Evolutionary conservation across 108 stramenopile species (phyloP).

Genomic region (Aurantiochytrium sp.): DNA sequence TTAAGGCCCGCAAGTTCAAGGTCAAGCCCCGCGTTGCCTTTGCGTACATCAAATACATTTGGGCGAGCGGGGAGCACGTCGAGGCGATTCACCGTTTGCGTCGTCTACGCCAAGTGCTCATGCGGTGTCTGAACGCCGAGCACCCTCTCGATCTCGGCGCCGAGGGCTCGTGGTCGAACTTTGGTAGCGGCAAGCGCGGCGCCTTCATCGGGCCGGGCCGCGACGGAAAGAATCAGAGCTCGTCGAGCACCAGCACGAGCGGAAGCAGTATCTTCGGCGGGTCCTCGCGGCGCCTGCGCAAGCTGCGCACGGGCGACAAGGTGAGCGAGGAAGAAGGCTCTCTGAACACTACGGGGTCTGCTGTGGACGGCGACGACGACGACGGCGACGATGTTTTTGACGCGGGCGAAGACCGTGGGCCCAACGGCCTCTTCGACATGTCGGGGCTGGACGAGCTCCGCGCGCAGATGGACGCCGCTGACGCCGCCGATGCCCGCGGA

Average conservation of each 20-base stretch:
- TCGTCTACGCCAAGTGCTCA: neutral
- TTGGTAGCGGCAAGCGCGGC: no score
- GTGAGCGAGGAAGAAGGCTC: no score
- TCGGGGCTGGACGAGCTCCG: conserved; percentile 43
- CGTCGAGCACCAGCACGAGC: no score
- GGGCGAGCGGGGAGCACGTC: neutral
- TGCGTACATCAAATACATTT: conserved; percentile 23
- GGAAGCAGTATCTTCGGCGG: no score
- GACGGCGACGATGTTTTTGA: neutral
- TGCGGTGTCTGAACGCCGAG: neutral
- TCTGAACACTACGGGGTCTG: no score
- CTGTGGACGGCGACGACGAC: no score
- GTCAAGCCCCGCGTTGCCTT: conserved; percentile 16
- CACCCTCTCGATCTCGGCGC: neutral
- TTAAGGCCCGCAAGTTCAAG: neutral
- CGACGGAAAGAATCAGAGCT: no score
- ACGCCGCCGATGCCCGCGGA: neutral
- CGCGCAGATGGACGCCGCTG: conserved; percentile 63
- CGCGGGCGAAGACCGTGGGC: neutral
- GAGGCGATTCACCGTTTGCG: neutral
- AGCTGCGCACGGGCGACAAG: no score
- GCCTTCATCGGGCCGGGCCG: no score
- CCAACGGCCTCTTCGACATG: neutral
- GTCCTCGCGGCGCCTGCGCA: no score
- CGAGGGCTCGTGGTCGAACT: no score